Conservation (phyloP, 768 basidiomycete genomes). For the Boletales sp. region DNA sequence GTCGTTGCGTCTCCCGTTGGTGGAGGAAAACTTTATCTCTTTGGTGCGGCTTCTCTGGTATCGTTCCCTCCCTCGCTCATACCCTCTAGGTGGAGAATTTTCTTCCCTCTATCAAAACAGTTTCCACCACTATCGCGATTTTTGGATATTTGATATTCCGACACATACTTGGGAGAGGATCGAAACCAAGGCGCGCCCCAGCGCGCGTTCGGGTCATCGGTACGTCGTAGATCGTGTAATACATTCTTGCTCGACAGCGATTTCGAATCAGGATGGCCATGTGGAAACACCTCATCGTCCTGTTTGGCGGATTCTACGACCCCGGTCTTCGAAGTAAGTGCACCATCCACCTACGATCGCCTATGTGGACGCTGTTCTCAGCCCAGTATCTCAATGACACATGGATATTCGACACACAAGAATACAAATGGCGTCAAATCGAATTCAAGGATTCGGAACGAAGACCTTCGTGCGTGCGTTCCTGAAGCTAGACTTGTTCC, state of each 20-base stretch:
- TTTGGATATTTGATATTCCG: constrained; percentile 82
- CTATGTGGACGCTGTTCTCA: no score
- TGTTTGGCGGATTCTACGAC: constrained; percentile 92
- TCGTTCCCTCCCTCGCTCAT: background rate
- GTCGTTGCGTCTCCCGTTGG: constrained; percentile 67
- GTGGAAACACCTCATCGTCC: constrained; percentile 83
- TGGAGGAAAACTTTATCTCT: constrained; percentile 86
- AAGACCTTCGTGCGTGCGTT: constrained; percentile 61
- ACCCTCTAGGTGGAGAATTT: constrained; percentile 70
- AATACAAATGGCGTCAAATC: constrained; percentile 81
- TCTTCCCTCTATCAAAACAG: constrained; percentile 78
- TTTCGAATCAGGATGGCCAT: constrained; percentile 69
- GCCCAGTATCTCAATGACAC: constrained; percentile 81
- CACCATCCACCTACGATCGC: no score
- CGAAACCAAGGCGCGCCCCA: constrained; percentile 78
- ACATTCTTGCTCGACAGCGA: background rate
- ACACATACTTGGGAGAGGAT: constrained; percentile 85
- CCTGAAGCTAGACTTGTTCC: no score
- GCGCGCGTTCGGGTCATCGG: constrained; percentile 82
- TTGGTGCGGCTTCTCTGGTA: constrained; percentile 44
- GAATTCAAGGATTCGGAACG: constrained; percentile 69
- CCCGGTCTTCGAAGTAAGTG: constrained; percentile 70
- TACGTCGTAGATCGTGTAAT: constrained; percentile 15
- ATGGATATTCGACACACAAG: constrained; percentile 83
- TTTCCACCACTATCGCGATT: constrained; percentile 86